Base-by-base conservation (phyloP, 1,284 basidiomycete species). In the Xerocomus amazonicus region DNA sequence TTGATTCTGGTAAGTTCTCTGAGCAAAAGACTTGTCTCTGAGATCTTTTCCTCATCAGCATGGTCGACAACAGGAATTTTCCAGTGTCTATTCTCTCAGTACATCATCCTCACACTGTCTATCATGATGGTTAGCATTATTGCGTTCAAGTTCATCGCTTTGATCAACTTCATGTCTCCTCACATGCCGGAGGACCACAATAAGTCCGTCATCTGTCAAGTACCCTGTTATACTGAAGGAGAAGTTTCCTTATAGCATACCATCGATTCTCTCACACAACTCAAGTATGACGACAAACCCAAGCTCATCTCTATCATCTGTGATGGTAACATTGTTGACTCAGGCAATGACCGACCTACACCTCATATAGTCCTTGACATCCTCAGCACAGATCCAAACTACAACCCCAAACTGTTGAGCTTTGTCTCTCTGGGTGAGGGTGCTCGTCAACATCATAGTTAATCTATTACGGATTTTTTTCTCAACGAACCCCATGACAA, bases 181-280 rank as follows among this genome's bases (percentile, higher is more conserved):
- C 83, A 92, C 52, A 87, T 90, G 29, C 95, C 96, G 0, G 95
- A 98, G 70, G 87, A 97, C 60, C 92, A 97, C 64, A 95, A 98
- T 77, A 97, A 97, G 72, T 98, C 98, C 59, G 93, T 99, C 56
- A 93, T 99, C 57, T 97, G 94, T 67, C 97, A 98, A 67, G 93
- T 99, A 0, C 95, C 95, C 6, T 97, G 94, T 81, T 98, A 97
- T 67, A 97, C 94, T 1, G 93, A 97, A 77, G 95, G 92, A 57
- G 90, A 96, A 59, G 73, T 81, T 31, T 97, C 92, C 3, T 77
- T 99, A 53, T 81, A 88, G 53, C 79, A 78, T 61, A 98, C 96
- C 5, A 96, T 99, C 68, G 92, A 99, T 68, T 97, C 94, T 16
- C 75, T 99, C 50, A 91, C 96, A 7, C 84, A 87, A 63, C 79